Base-by-base conservation (phyloP, 2,329 filamentous ascomycete genomes). In the Aspergillus felis region DNA sequence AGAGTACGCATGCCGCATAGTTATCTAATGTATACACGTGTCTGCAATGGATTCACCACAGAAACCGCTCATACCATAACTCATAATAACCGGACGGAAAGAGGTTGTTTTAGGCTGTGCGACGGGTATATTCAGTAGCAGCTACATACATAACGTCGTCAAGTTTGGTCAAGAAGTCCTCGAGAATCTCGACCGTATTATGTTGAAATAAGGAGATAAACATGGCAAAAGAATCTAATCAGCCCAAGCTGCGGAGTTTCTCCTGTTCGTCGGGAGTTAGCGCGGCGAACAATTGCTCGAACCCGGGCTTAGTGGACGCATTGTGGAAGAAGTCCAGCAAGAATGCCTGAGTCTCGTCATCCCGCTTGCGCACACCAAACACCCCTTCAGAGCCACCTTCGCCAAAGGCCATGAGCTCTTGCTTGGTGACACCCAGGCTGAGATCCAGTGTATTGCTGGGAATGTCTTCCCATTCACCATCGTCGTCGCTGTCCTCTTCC, bases 391-490 rank as follows among this genome's bases (percentile, higher is more conserved):
- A 78, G 0, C 78, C 80, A 2, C 70, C 74, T 17, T 82, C 81
- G 48, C 85, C 83, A 67, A 84, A 91, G 1, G 86, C 84, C 90
- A 96, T 95, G 48, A 97, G 82, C 59, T 96, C 90, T 22, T 84
- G 80, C 73, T 89, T 89, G 44, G 84, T 87, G 27, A 81, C 76
- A 3, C 82, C 87, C 12, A 88, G 78, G 46, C 85, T 86, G n/a
- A 97, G 82, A 71, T 96, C 92, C 12, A 96, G 77, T 2, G 84
- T 82, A n/a, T 85, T 84, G 59, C 89, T 85, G 1, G 87, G 84
- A 48, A 96, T 85, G 66, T 97, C 93, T 74, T 97, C 93, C 90
- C 93, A 96, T 28, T 89, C 89, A 57, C 90, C 91, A 57, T 91
- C 90, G 42, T 87, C 87, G 25, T 88, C 86, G 54, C 86, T 88